Evolutionary conservation across 495 filamentous ascomycete species (phyloP).

Genomic region (Bryoglossum gracile): DNA sequence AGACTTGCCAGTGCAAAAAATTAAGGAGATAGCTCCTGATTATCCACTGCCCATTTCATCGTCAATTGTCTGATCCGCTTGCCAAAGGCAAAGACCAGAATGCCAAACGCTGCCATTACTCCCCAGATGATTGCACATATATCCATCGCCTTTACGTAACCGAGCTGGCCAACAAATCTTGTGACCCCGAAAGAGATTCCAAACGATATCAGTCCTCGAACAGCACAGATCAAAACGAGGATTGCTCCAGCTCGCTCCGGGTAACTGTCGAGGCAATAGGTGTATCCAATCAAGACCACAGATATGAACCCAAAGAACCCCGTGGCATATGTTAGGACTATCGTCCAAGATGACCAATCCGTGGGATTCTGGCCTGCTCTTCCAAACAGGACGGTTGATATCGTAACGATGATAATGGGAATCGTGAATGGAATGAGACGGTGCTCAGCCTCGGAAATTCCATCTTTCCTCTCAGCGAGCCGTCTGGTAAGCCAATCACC

Average conservation of each 20-base stretch:
- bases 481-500: neutral
- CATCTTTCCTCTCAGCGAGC: neutral
- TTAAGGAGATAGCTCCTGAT: neutral
- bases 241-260: conserved; percentile 31
- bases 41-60: conserved; percentile 1
- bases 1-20: too few species aligned
- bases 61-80: neutral
- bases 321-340: conserved; percentile 28
- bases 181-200: conserved; percentile 10
- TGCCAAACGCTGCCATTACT: neutral
- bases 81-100: neutral
- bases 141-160: neutral
- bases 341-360: conserved; percentile 32
- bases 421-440: conserved; percentile 25
- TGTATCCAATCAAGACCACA: conserved; percentile 34
- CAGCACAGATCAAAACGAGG: conserved; percentile 35
- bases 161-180: neutral
- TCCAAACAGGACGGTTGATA: conserved; percentile 30
- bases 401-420: conserved; percentile 28
- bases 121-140: neutral
- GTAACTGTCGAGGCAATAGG: conserved; percentile 34
- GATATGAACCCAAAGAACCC: conserved; percentile 36
- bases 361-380: conserved; percentile 27
- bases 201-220: conserved; percentile 34
- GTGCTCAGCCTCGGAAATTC: neutral